phyloP scores from a whole-genome alignment of 2,329 filamentous ascomycete species.

The Penicillium polonicum region DNA sequence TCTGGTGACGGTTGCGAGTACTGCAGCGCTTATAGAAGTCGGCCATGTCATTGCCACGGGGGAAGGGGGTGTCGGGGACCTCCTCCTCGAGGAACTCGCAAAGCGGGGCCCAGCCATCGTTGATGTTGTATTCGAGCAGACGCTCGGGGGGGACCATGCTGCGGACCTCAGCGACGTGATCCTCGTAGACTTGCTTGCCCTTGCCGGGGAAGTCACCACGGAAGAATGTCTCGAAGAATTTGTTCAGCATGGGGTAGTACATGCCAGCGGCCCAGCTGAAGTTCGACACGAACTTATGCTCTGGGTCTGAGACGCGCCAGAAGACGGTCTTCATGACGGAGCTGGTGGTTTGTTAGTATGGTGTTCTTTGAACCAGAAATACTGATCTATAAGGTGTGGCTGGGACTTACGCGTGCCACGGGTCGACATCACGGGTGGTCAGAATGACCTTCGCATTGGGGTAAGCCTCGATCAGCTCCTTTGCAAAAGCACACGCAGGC shows the following conservation, averaged over 20 bases:
- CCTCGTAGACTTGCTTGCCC: conserved; percentile 62
- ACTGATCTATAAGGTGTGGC: neutral
- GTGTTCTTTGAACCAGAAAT: neutral
- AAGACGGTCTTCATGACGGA: conserved; percentile 67
- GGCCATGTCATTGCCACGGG: conserved; percentile 54
- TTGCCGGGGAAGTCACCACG: conserved; percentile 64
- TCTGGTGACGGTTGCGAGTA: conserved; percentile 54
- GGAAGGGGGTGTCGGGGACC: conserved; percentile 51
- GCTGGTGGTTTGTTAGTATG: conserved; percentile 18
- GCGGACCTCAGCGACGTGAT: conserved; percentile 56
- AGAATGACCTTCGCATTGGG: conserved; percentile 71
- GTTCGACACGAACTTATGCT: conserved; percentile 56
- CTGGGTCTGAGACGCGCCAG: conserved; percentile 65
- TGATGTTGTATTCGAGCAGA: conserved; percentile 55
- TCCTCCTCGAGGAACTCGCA: conserved; percentile 56
- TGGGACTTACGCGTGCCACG: conserved; percentile 54
- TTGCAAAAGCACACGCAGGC: conserved; percentile 66
- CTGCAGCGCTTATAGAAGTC: conserved; percentile 56
- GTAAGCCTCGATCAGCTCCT: conserved; percentile 69
- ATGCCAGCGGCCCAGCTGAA: conserved; percentile 65
- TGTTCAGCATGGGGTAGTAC: conserved; percentile 68
- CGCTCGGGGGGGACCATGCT: conserved; percentile 50
- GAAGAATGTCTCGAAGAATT: conserved; percentile 69
- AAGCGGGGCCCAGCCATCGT: conserved; percentile 55
- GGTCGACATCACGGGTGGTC: conserved; percentile 64